Evolutionary conservation across 1,284 basidiomycete species (phyloP), one percentile per base, ranked within the genome.

Genomic region (Pholiota adiposa): DNA sequence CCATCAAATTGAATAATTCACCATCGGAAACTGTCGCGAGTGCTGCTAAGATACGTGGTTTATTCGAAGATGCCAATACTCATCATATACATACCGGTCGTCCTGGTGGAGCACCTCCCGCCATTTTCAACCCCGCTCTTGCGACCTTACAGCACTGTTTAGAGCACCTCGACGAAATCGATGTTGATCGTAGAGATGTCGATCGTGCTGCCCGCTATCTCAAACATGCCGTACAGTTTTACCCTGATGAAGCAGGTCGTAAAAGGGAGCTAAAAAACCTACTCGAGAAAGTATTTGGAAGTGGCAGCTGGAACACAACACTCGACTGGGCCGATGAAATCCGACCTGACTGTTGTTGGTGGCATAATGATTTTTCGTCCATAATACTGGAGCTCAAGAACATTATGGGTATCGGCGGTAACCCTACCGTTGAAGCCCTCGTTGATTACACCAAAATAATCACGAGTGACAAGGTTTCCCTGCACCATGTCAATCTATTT

Each of bases 361-460:
- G 55, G 53, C 23, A 53, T n/a, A 11, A 58, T 23, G 19, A 16
- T 5, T 62, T 62, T 60, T 46, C 55, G 19, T 48, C 44, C 25
- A 19, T 55, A 3, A 33, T 58, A 8, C 51, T 63, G 33, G 61
- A 65, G 57, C 51, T 63, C 33, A 63, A 65, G 59, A 65, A 63
- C 44, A 38, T 54, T 1, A 23, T 65, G 59, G 64, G 62, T 51
- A 50, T 65, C 7, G 4, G n/a, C 16, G 64, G 64, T 46, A 51
- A 65, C 55, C 43, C 64, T 46, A 18, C 61, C 52, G 41, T 51
- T 54, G 56, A 61, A 60, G 52, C 56, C 18, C 25, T 62, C 9
- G 25, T 60, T 44, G 63, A 58, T 55, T 62, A 59, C 46, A 55
- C 44, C 51, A 64, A 64, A 58, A 60, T 64, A 12, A 44, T 66